Base-by-base conservation (phyloP, 164 flowering plant genomes). In the Pachysandra terminalis region DNA sequence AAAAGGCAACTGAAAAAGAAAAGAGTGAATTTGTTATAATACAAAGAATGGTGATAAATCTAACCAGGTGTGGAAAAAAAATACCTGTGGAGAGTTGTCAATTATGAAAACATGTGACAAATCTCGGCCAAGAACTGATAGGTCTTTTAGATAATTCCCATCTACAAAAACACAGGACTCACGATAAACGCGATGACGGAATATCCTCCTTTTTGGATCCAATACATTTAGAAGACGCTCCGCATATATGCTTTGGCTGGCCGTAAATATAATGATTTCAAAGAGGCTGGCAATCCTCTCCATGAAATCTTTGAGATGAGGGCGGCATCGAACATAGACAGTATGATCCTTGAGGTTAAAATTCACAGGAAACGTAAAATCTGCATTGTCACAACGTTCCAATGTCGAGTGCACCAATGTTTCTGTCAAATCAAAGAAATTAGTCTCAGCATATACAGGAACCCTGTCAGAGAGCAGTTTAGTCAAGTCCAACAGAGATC, bases 31-130 rank as follows among this genome's bases (percentile, higher is more conserved):
- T 19, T 9, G 7, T 37, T 2, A 52, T 16, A 5, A 9, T 16
- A 28, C 17, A 35, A 22, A 35, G 0, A 21, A 21, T 55, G 58
- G 2, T 12, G 10, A 24, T 19, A 15, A 16, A 22, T 53, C 10
- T 48, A 2, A 19, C 19, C 19, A 58, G 2, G 24, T 21, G 61
- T 8, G 19, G 19, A 26, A 26, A 15, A 26, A 1, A 19, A 45
- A 32, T 83, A 96, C 99, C 99, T 93, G 99, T 9, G 99, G 99
- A 65, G 99, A 91, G 75, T 96, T 96, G 71, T 93, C 99, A 25
- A 96, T 66, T 63, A 96, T 93, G 56, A 86, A 80, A 59, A 91
- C 92, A 68, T 68, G 90, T 22, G 98, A 78, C 72, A 96, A 75
- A 82, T 96, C 99, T 75, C 97, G 95, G 45, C 99, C 98, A 77